These are phyloP conservation scores for Drechslera avenae DNA, from an alignment of 2,329 filamentous ascomycete genomes.

Conservation along the genomic window DNA sequence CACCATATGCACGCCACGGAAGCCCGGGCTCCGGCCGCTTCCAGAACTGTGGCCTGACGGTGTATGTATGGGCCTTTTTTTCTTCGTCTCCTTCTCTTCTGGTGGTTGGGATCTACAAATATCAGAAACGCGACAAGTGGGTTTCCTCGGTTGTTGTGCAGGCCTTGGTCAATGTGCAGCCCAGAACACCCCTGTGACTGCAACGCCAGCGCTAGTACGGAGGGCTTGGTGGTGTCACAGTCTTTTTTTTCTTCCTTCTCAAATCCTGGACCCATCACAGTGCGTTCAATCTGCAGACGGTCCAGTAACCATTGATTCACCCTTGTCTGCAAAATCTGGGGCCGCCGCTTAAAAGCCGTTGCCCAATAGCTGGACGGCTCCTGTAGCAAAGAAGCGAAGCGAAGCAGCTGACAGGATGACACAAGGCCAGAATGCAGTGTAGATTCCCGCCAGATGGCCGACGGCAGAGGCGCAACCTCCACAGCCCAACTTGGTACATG, in stretches of 20 bases:
- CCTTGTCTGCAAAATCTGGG: slow-evolving; percentile 20
- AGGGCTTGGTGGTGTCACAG: slow-evolving; percentile 30
- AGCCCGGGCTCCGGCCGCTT: slow-evolving; percentile 18
- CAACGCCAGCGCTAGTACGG: slow-evolving; percentile 22
- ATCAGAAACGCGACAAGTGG: slow-evolving; percentile 13
- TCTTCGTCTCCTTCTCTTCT: too few relatives aligned
- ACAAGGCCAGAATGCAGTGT: background rate
- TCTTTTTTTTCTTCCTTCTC: too few relatives aligned
- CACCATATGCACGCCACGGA: background rate
- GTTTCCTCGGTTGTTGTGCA: slow-evolving; percentile 15
- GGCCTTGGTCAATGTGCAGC: slow-evolving; percentile 13
- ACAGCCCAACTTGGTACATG: background rate
- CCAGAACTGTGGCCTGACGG: slow-evolving; percentile 1
- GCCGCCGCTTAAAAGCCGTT: slow-evolving; percentile 28
- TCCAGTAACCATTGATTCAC: slow-evolving; percentile 30
- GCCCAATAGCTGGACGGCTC: slow-evolving; percentile 17
- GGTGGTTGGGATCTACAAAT: slow-evolving; percentile 11
- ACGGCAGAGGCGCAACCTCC: background rate
- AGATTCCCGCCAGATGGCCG: background rate
- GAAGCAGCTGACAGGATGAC: slow-evolving; percentile 13
- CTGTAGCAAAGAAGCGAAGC: slow-evolving; percentile 7
- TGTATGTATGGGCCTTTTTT: slow-evolving; percentile 2
- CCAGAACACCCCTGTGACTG: background rate
- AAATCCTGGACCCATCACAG: slow-evolving; percentile 20
- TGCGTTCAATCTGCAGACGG: background rate